phyloP scores from a whole-genome alignment of 176 grass and related monocot genomes.

The Cymbopogon citratus region DNA sequence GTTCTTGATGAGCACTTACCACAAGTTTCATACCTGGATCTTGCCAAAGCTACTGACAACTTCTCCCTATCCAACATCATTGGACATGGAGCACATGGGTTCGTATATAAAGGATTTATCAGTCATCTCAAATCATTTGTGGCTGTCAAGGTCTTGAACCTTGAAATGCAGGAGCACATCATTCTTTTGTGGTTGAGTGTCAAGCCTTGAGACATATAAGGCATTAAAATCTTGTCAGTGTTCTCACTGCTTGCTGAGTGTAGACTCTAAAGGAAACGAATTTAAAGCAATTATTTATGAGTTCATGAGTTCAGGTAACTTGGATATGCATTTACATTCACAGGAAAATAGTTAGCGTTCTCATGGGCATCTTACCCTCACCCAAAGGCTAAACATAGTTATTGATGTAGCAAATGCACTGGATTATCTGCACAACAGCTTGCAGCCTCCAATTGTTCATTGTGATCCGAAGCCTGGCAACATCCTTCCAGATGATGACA shows the following conservation, averaged over 20 bases:
- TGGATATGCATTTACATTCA: slow-evolving; percentile 21
- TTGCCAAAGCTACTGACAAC: slow-evolving; percentile 25
- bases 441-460: slow-evolving; percentile 20
- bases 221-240: slow-evolving; percentile 36
- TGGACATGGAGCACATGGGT: slow-evolving; percentile 24
- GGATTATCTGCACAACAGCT: slow-evolving; percentile 25
- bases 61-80: slow-evolving; percentile 25
- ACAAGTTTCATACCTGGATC: slow-evolving; percentile 27
- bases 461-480: slow-evolving; percentile 34
- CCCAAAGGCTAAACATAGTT: slow-evolving; percentile 30
- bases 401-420: slow-evolving; percentile 32
- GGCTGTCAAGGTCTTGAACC: slow-evolving; percentile 37
- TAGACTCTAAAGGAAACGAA: slow-evolving; percentile 26
- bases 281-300: slow-evolving; percentile 44
- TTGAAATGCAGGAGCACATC: neutral
- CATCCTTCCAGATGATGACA: slow-evolving; percentile 38
- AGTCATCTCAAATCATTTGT: neutral
- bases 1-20: neutral
- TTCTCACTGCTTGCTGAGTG: slow-evolving; percentile 32
- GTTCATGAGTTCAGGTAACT: slow-evolving; percentile 25
- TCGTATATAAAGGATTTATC: slow-evolving; percentile 25
- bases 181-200: slow-evolving; percentile 30
- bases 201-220: slow-evolving; percentile 29
- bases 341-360: neutral
- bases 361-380: neutral